Base-by-base conservation (phyloP, 306 rosid species). In the Rubus parviflorus region DNA sequence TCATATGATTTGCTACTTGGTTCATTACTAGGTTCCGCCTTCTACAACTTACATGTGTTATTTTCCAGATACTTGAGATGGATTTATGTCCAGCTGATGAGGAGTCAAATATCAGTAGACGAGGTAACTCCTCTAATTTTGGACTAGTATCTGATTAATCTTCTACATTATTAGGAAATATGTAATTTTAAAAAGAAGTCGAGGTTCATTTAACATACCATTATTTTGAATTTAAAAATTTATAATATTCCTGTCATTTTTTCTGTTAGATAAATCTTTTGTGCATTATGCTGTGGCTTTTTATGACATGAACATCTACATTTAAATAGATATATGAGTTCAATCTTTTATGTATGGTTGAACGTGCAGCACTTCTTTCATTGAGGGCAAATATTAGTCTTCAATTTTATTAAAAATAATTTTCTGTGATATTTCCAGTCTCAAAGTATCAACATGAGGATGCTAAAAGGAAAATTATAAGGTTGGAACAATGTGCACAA, bases 11-110 rank as follows among this genome's bases (percentile, higher is more conserved):
- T 37, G 47, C 37, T 37, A 10, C 69, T 54, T 17, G 46, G 43
- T 15, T 76, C 73, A 60, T 75, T 54, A 76, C 42, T 37, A 25
- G 57, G 25, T 76, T 83, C 58, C 70, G 35, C 62, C 51, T 70
- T 81, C 60, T 74, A 70, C 70, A 75, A 78, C 54, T 75, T 73
- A 4, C 74, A 69, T 71, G 20, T 80, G 66, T 69, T 47, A 51
- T 75, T n/a, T 82, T 81, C 60, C 89, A 93, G 98, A 91, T 93
- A 85, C 95, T 93, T 66, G 92, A 84, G 78, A 93, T 91, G 98
- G 98, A 93, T 85, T 88, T 93, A 78, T 79, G 76, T 81, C 93
- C 98, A 49, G 58, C 41, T 42, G 92, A 86, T 79, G 83, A 88
- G 75, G 95, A 91, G 51, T 40, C 82, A 48, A 51, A 65, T 77